Conservation (phyloP, 768 basidiomycete genomes). For the Trametes coccinea region DNA sequence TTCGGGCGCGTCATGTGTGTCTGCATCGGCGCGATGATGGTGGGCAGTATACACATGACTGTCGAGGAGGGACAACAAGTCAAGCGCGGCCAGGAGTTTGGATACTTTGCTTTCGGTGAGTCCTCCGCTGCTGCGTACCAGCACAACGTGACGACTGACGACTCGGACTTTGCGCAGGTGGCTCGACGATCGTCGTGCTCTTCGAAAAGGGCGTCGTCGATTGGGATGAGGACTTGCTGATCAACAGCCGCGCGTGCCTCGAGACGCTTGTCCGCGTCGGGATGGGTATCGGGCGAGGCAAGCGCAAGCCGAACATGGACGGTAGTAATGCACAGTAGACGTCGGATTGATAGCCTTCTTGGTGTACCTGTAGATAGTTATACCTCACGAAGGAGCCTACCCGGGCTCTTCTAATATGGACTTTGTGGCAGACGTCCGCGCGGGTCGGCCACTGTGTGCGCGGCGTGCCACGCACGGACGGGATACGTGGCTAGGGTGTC, state of each 20-base stretch:
- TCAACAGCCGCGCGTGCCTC: conserved; percentile 83
- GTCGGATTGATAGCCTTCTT: background rate
- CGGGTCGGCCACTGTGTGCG: too few species aligned
- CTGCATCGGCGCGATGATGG: conserved; percentile 95
- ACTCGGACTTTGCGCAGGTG: conserved; percentile 48
- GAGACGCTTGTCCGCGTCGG: conserved; percentile 90
- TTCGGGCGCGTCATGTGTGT: conserved; percentile 94
- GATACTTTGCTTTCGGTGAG: conserved; percentile 93
- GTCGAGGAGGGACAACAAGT: conserved; percentile 83
- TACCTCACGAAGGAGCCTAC: conserved; percentile 9
- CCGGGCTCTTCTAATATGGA: background rate
- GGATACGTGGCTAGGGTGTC: too few species aligned
- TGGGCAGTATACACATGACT: conserved; percentile 84
- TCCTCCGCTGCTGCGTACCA: conserved; percentile 10
- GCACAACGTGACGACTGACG: background rate
- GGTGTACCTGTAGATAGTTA: background rate
- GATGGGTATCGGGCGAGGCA: conserved; percentile 69
- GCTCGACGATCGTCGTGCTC: conserved; percentile 87
- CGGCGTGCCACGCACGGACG: too few species aligned
- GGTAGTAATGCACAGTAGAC: background rate
- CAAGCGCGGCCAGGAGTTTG: conserved; percentile 85
- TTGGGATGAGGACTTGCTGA: conserved; percentile 90
- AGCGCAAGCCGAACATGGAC: conserved; percentile 16
- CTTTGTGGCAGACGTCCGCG: background rate
- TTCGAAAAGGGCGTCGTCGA: conserved; percentile 83